Evolutionary conservation across 495 filamentous ascomycete genomes (phyloP), one percentile per base, ranked within the genome.

Genomic region (Xylaria cubensis): DNA sequence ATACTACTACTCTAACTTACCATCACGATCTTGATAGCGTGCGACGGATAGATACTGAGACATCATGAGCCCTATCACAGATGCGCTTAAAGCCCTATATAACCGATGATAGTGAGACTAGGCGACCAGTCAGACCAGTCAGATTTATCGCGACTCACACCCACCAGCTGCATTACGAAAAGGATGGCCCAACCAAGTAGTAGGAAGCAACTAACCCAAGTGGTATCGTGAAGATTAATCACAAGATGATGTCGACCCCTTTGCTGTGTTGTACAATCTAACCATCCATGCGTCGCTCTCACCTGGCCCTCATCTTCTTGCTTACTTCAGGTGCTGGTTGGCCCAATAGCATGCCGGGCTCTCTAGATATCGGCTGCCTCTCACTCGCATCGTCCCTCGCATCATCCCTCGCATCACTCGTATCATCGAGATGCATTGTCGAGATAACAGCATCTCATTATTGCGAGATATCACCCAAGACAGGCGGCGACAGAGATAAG

Each of bases 261-360:
- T 29, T 63, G 70, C 63, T 72, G 63, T 61, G 59, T 64, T 66
- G 51, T 72, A 59, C 63, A 67, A 67, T 56, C 41, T 67, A 67
- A n/a, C 51, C 32, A 48, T 50, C 44, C 70, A 46, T 59, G 51
- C 44, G 32, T 24, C 10, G 32, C 70, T 19, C 24, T 72, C 70
- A 72, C 63, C 63, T 64, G 63, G 70, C 46, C 56, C 69, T 64
- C 59, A 4, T 58, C 24, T 63, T 15, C 53, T 29, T 32, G 41
- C 29, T 39, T 61, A 15, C 36, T 44, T 44, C 51, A 32, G 63
- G 51, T 24, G 26, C 17, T 65, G 62, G n/a, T 34, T 65, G 62
- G n/a, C 36, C 63, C 51, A 67, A 67, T 67, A n/a, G 41, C 34
- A 58, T 21, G 42, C 19, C 19, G 21, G 46, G 44, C 34, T 13